Percentiles rank a stretch among this genome's conserved stretches.
Conservation (phyloP, 2,329 filamentous ascomycete species). For the Talaromyces pinophilus region DNA sequence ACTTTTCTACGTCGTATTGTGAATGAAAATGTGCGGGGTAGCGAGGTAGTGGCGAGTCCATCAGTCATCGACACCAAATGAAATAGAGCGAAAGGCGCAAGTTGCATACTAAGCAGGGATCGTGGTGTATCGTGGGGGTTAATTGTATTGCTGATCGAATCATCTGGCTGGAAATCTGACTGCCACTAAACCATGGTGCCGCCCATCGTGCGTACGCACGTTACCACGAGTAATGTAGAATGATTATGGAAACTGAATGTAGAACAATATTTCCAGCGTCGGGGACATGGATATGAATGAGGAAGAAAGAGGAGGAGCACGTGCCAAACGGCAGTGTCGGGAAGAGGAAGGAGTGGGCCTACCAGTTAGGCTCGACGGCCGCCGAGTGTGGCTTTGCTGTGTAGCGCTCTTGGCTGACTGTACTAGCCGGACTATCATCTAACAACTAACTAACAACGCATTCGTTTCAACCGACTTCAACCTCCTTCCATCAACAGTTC, state of each 20-base stretch:
- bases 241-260: neutral
- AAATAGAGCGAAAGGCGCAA: neutral
- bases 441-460: neutral
- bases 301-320: neutral
- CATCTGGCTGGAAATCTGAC: neutral
- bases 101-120: conserved; percentile 2
- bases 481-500: conserved; percentile 10
- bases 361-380: neutral
- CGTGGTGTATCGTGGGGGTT: conserved; percentile 6
- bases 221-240: neutral
- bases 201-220: too few relatives aligned
- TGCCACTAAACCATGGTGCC: neutral
- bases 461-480: conserved; percentile 3
- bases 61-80: conserved; percentile 1
- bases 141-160: neutral
- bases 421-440: neutral
- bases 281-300: neutral
- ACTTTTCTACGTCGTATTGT: neutral
- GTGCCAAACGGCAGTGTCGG: neutral
- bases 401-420: conserved; percentile 1
- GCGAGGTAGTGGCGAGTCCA: neutral
- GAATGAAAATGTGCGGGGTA: neutral
- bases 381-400: conserved; percentile 21
- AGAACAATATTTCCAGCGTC: neutral
- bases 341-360: neutral